These are phyloP conservation scores for Choricystis sp. DNA, from an alignment of 139 green algal genomes.

Conservation along the genomic window DNA sequence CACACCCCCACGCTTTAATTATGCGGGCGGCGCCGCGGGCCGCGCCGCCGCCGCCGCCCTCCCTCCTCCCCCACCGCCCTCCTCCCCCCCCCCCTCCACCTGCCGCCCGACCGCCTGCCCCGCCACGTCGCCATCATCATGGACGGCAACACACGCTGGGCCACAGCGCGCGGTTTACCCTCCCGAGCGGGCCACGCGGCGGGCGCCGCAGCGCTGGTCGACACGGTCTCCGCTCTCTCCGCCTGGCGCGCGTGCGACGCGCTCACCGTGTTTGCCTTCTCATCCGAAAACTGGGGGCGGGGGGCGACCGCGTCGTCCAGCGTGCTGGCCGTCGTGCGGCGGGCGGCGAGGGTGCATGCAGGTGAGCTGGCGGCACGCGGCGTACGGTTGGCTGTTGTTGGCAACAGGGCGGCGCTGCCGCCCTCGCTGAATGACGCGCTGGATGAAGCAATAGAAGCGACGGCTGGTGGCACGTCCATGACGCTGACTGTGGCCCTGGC, in stretches of 20 bases:
- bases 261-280: slow-evolving; percentile 24
- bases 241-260: slow-evolving; percentile 19
- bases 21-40: no score
- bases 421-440: background rate
- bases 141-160: slow-evolving; percentile 58
- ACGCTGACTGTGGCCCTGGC: slow-evolving; percentile 34
- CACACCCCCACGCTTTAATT: no score
- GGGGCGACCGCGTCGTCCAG: no score
- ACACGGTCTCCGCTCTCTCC: slow-evolving; percentile 17
- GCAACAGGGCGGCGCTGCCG: no score
- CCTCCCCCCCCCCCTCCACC: background rate
- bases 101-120: background rate
- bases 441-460: no score
- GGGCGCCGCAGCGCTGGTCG: slow-evolving; percentile 31
- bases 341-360: background rate
- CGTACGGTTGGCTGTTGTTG: background rate
- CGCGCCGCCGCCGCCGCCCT: no score
- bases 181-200: slow-evolving; percentile 19
- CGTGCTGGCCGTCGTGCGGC: background rate
- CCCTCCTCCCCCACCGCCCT: no score
- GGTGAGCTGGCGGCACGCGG: background rate
- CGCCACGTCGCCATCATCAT: slow-evolving; percentile 50
- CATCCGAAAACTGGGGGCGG: background rate
- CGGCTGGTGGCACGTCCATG: slow-evolving; percentile 7
- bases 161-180: slow-evolving; percentile 8